Evolutionary conservation across 805 yeast species (phyloP).

Genomic region (Yamadazyma insecticola): DNA sequence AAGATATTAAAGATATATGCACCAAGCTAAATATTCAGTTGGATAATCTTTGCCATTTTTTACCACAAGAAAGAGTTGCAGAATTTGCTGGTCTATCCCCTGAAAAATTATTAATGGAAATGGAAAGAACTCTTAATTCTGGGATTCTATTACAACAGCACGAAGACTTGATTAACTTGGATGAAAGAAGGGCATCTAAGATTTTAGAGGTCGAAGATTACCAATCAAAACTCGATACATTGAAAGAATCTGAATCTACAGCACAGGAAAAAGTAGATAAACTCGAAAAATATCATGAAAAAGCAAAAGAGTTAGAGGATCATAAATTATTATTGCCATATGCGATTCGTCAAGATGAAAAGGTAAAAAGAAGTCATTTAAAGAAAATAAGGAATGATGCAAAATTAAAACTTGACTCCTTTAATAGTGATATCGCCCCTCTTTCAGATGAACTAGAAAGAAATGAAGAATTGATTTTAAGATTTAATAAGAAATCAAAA

Average conservation of each 20-base stretch:
- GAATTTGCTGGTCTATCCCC: conserved; percentile 82
- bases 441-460: conserved; percentile 9
- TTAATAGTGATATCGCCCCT: conserved; percentile 20
- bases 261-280: conserved; percentile 44
- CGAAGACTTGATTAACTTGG: conserved; percentile 49
- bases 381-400: conserved; percentile 33
- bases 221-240: conserved; percentile 23
- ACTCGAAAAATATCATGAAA: conserved; percentile 42
- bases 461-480: too few relatives aligned
- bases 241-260: conserved; percentile 32
- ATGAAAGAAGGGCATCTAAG: conserved; percentile 31
- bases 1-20: conserved; percentile 41
- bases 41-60: conserved; percentile 87
- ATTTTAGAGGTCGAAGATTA: conserved; percentile 22
- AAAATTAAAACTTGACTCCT: conserved; percentile 24
- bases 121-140: conserved; percentile 74
- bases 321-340: conserved; percentile 39
- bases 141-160: conserved; percentile 56
- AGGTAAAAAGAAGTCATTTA: conserved; percentile 24
- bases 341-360: conserved; percentile 36
- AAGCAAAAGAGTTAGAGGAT: conserved; percentile 32
- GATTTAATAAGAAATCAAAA: too few relatives aligned
- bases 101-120: conserved; percentile 66
- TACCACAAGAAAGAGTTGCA: conserved; percentile 94
- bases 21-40: conserved; percentile 67